These are phyloP conservation scores for Aspergillus sergii DNA, from an alignment of 2,329 filamentous ascomycete species.

Conservation along the genomic window DNA sequence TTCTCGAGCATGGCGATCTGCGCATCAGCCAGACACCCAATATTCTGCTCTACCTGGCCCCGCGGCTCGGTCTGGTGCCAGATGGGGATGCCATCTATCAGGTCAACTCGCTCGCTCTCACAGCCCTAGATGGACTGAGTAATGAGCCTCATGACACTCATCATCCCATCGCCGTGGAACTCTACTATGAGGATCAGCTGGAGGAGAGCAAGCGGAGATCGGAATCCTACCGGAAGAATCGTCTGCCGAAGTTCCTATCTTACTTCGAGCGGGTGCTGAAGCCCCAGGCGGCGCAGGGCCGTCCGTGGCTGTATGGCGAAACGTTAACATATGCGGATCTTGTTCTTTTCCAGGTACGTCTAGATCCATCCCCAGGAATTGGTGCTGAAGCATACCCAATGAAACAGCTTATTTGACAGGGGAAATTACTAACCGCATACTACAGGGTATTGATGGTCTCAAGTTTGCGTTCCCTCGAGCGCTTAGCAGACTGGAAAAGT, in stretches of 20 bases:
- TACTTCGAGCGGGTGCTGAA: background rate
- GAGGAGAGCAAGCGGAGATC: background rate
- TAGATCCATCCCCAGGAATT: too few species aligned
- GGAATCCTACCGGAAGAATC: background rate
- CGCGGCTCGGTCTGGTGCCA: background rate
- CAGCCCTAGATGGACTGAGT: background rate
- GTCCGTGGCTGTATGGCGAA: background rate
- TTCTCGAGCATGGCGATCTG: background rate
- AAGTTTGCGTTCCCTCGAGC: conserved; percentile 1
- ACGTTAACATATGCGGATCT: background rate
- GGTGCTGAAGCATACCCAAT: too few species aligned
- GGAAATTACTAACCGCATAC: background rate
- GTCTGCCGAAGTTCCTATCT: background rate
- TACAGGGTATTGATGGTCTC: background rate
- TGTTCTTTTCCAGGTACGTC: background rate
- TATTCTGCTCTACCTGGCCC: background rate
- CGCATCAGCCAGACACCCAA: conserved; percentile 1
- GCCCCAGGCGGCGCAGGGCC: background rate
- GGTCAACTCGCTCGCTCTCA: background rate
- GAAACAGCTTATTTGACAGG: background rate
- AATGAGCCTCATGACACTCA: background rate
- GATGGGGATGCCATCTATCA: background rate
- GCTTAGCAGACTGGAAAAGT: background rate
- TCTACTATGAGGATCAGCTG: background rate
- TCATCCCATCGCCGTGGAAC: background rate